These are phyloP conservation scores for Gillenia trifoliata DNA, from an alignment of 306 rosid species.

Conservation along the genomic window DNA sequence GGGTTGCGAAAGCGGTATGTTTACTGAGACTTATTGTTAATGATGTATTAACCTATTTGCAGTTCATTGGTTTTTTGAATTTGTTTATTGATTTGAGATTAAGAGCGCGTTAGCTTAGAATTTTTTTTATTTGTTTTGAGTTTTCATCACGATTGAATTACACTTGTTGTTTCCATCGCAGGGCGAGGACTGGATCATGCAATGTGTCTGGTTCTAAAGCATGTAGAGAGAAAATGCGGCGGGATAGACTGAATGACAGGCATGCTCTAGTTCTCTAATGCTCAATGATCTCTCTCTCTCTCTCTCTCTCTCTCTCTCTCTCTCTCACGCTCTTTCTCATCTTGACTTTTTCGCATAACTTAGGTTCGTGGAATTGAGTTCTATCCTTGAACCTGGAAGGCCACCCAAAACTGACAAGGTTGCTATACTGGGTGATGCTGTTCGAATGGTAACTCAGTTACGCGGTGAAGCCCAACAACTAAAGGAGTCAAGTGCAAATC, in stretches of 20 bases:
- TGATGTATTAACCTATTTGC: too few species aligned
- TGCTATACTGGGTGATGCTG: slow-evolving; percentile 69
- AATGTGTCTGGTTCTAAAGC: slow-evolving; percentile 63
- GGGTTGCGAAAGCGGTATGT: slow-evolving; percentile 62
- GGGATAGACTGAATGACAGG: slow-evolving; percentile 93
- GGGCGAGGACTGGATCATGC: slow-evolving; percentile 60
- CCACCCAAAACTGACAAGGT: slow-evolving; percentile 80
- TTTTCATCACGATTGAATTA: neutral
- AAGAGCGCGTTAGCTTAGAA: too few species aligned
- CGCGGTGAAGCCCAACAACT: slow-evolving; percentile 60
- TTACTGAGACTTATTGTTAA: neutral
- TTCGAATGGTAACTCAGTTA: slow-evolving; percentile 52
- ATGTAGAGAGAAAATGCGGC: slow-evolving; percentile 80
- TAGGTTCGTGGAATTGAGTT: slow-evolving; percentile 87
- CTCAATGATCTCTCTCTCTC: neutral
- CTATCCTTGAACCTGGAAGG: slow-evolving; percentile 70
- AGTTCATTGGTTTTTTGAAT: too few species aligned
- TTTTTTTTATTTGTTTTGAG: too few species aligned
- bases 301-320: slow-evolving; percentile 16
- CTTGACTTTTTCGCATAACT: slow-evolving; percentile 19
- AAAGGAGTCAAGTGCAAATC: slow-evolving; percentile 49
- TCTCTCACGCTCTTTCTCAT: slow-evolving; percentile 34
- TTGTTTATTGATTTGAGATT: too few species aligned
- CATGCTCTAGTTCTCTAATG: slow-evolving; percentile 22
- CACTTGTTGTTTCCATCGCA: slow-evolving; percentile 14